These are phyloP conservation scores for Cairneyella variabilis DNA, from an alignment of 495 filamentous ascomycete genomes.

Conservation along the genomic window DNA sequence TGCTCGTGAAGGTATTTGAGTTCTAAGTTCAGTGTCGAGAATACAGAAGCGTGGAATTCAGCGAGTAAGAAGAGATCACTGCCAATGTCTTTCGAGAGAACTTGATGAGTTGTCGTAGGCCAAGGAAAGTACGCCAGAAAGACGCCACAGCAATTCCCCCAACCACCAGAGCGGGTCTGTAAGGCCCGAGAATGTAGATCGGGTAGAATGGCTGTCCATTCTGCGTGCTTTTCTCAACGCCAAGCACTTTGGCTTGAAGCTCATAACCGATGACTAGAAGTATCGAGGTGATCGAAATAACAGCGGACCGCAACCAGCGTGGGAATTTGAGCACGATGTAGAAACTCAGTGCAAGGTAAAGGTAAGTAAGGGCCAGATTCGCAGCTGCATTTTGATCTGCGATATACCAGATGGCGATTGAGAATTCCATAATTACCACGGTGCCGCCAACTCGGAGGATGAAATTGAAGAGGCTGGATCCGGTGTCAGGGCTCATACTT, in stretches of 20 bases:
- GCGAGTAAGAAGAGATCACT: no score
- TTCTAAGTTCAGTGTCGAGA: no score
- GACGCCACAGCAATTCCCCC: neutral
- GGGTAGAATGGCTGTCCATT: constrained; percentile 4
- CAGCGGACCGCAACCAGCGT: constrained; percentile 4
- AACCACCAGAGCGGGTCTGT: neutral
- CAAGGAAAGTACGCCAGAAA: no score
- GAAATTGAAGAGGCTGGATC: neutral
- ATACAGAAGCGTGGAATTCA: no score
- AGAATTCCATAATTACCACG: neutral
- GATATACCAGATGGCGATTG: neutral
- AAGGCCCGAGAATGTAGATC: neutral
- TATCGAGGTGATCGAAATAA: no score
- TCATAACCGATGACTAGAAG: constrained; percentile 1
- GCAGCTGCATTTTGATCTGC: constrained; percentile 3
- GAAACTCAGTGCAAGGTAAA: neutral
- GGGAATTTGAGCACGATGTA: neutral
- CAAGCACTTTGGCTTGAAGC: constrained; percentile 1
- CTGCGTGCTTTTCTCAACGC: neutral
- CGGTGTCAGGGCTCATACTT: neutral
- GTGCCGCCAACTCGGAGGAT: neutral
- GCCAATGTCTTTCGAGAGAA: no score
- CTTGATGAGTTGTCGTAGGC: no score
- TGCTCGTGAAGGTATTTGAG: no score
- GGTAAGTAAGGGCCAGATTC: neutral